Evolutionary conservation across 768 basidiomycete genomes (phyloP).

Genomic region (Dioszegia hungarica): DNA sequence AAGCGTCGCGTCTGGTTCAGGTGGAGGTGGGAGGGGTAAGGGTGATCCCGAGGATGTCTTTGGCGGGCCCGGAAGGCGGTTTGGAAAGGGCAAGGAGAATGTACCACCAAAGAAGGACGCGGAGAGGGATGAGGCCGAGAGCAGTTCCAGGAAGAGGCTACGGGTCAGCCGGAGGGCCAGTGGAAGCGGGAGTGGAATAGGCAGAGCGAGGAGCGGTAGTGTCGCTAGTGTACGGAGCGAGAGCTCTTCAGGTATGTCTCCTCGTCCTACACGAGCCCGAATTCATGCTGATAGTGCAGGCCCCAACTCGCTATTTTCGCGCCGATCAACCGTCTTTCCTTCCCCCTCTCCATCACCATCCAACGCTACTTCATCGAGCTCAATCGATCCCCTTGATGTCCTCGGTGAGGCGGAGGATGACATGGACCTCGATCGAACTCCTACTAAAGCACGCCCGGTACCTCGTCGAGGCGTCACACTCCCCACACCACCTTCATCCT

Average conservation of each 20-base stretch:
- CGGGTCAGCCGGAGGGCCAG: constrained; percentile 16
- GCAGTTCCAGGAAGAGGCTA: constrained; percentile 27
- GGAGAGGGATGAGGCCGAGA: constrained; percentile 14
- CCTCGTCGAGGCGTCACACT: constrained; percentile 8
- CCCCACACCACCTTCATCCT: constrained; percentile 36
- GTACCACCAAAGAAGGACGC: constrained; percentile 39
- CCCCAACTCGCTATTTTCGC: constrained; percentile 16
- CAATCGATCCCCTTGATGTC: constrained; percentile 3
- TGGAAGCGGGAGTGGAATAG: constrained; percentile 1
- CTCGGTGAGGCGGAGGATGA: constrained; percentile 2
- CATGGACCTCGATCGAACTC: constrained; percentile 30
- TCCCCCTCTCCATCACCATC: constrained; percentile 36
- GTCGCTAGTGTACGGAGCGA: constrained; percentile 38
- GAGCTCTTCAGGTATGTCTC: constrained; percentile 25
- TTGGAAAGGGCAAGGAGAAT: constrained; percentile 42
- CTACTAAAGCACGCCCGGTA: constrained; percentile 26
- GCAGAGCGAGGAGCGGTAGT: constrained; percentile 36
- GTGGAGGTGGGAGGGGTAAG: constrained; percentile 17
- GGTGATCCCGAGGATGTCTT: constrained; percentile 20
- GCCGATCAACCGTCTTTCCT: constrained; percentile 9
- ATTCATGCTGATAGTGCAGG: constrained; percentile 21
- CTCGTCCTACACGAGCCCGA: background rate
- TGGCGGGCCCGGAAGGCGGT: constrained; percentile 6
- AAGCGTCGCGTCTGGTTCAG: constrained; percentile 9
- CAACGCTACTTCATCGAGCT: constrained; percentile 1